Conservation (phyloP, 768 basidiomycete species). For the Xerocomellus dryophilus region DNA sequence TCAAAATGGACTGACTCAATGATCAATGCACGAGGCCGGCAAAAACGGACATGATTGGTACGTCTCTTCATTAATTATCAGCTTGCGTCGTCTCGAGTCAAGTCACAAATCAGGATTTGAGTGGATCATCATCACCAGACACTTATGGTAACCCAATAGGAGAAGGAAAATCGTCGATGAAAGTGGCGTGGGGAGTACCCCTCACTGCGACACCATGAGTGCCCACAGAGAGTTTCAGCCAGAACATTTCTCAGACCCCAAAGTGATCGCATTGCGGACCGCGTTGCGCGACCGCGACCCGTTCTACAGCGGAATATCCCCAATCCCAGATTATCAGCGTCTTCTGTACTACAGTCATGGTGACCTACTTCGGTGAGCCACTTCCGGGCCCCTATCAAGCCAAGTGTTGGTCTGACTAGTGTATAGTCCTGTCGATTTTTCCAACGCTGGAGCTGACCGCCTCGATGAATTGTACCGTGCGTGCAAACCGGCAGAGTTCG, state of each 20-base stretch:
- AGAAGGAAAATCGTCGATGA: too few relatives aligned
- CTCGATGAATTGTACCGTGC: not conserved
- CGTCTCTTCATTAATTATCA: too few relatives aligned
- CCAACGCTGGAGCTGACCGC: not conserved
- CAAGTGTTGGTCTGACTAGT: not conserved
- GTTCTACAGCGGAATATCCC: not conserved
- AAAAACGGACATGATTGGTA: not conserved
- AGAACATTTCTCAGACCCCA: not conserved
- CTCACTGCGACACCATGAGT: too few relatives aligned
- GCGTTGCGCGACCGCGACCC: not conserved
- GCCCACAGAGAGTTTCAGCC: too few relatives aligned
- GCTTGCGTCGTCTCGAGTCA: too few relatives aligned
- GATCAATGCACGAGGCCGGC: too few relatives aligned
- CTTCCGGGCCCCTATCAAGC: too few relatives aligned
- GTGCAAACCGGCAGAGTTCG: conserved; percentile 12
- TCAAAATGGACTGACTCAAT: too few relatives aligned
- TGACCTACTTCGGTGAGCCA: not conserved
- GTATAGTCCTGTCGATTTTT: not conserved
- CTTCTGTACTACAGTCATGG: not conserved
- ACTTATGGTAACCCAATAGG: too few relatives aligned
- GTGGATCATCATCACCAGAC: too few relatives aligned
- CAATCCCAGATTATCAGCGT: not conserved
- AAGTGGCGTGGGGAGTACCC: not conserved
- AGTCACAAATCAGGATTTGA: too few relatives aligned
- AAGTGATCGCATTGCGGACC: not conserved